phyloP scores from a whole-genome alignment of 305 asterid species.

The Withania somnifera region DNA sequence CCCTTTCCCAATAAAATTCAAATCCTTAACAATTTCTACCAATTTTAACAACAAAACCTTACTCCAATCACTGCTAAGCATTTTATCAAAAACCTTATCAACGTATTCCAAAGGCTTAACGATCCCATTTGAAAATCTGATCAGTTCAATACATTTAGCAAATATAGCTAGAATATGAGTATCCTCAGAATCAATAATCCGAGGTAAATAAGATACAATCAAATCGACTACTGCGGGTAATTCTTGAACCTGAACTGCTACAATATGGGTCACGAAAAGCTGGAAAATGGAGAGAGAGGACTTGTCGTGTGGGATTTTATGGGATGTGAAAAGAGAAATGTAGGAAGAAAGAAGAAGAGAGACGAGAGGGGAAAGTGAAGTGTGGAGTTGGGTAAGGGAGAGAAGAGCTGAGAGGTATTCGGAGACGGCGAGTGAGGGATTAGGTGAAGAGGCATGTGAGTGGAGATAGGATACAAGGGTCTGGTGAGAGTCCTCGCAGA shows the following conservation, averaged over 20 bases:
- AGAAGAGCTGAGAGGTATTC: constrained; percentile 49
- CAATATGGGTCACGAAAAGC: constrained; percentile 45
- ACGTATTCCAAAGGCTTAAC: constrained; percentile 36
- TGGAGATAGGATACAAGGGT: constrained; percentile 47
- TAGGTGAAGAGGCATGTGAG: constrained; percentile 35
- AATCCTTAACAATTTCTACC: constrained; percentile 60
- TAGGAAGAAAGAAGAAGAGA: constrained; percentile 42
- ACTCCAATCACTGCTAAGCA: constrained; percentile 50
- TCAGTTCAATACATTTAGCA: constrained; percentile 47
- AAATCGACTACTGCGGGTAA: constrained; percentile 26
- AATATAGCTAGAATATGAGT: constrained; percentile 44
- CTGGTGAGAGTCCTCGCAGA: constrained; percentile 39
- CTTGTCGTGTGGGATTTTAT: constrained; percentile 46
- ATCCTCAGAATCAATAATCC: constrained; percentile 42
- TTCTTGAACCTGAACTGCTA: constrained; percentile 25
- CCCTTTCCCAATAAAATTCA: constrained; percentile 40
- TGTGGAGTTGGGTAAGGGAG: constrained; percentile 38
- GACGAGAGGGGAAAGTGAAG: constrained; percentile 41
- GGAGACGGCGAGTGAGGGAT: constrained; percentile 36
- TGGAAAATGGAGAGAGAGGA: constrained; percentile 45
- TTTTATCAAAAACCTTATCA: constrained; percentile 36
- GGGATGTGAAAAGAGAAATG: constrained; percentile 47
- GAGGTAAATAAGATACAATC: constrained; percentile 34
- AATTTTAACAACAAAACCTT: constrained; percentile 56
- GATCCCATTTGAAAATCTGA: constrained; percentile 43